Evolutionary conservation across 345 rosid genomes (phyloP), one percentile per base, ranked within the genome.

Genomic region (Euphorbia pulcherrima): DNA sequence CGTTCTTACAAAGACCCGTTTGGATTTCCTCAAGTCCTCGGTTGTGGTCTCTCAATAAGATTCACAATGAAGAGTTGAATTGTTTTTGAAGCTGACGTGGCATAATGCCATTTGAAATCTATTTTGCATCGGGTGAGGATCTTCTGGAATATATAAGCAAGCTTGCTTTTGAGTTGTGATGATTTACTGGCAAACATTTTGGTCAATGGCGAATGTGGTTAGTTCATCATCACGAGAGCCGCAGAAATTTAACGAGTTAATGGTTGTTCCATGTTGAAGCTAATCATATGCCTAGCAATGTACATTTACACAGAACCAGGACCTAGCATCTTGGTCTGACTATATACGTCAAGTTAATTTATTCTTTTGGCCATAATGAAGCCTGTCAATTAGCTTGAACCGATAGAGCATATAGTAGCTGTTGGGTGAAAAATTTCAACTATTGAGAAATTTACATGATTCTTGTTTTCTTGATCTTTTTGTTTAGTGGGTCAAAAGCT

Each of bases 11-110:
- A 85, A 83, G 81, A 85, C 77, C 54, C 91, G 91, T 57, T 82
- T 93, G 74, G 88, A 50, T 60, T 84, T 90, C 69, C 99, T 93
- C 74, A 77, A 81, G 68, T 90, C 97, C 55, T 84, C 90, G 28
- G 77, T 74, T 72, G 55, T 83, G 80, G 89, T 84, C 57, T 77
- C 91, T 23, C 69, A 79, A 75, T 87, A 84, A 77, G 54, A 11
- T 40, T 27, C 60, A 26, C 14, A 35, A n/a, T 53, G 17, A 2
- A 50, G 16, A 5, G 21, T 51, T 50, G 8, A 51, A n/a, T 58
- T 55, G 16, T 47, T 37, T 5, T 39, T 60, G 20, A 41, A 65
- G 23, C 20, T 23, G 7, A 2, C 27, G 8, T 16, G 0, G 8
- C 20, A 10, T 28, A 41, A 53, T 50, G 13, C 12, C 37, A 18